phyloP scores from a whole-genome alignment of 2,329 filamentous ascomycete genomes.

The Cladosporium sp. region DNA sequence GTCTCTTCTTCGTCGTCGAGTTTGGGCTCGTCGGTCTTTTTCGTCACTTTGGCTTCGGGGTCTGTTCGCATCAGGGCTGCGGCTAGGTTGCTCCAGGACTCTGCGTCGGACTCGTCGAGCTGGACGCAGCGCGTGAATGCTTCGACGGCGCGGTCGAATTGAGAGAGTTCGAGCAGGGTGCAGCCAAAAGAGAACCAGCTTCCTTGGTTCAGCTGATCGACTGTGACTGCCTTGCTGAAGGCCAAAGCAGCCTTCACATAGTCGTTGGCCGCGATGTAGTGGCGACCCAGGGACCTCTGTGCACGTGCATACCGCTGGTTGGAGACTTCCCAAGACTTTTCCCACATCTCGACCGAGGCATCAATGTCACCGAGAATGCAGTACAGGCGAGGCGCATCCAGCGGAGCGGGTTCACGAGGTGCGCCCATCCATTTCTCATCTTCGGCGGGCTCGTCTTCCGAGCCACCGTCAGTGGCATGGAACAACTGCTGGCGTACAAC shows the following conservation, averaged over 20 bases:
- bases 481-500: conserved; percentile 78
- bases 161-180: conserved; percentile 71
- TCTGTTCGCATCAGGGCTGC: conserved; percentile 61
- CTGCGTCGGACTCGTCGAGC: conserved; percentile 81
- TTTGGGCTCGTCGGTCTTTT: conserved; percentile 5
- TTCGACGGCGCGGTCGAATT: conserved; percentile 74
- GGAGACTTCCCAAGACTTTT: conserved; percentile 84
- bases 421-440: conserved; percentile 59
- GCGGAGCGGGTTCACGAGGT: conserved; percentile 65
- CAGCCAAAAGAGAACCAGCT: conserved; percentile 92
- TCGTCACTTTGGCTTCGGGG: conserved; percentile 19
- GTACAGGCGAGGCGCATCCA: conserved; percentile 81
- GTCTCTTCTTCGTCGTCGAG: conserved; percentile 36
- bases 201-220: conserved; percentile 76
- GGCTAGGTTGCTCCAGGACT: conserved; percentile 93
- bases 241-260: conserved; percentile 68
- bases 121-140: conserved; percentile 81
- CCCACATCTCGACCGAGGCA: conserved; percentile 68
- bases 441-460: conserved; percentile 34
- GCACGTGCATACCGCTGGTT: conserved; percentile 77
- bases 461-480: conserved; percentile 50
- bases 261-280: conserved; percentile 65
- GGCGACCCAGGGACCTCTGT: conserved; percentile 79
- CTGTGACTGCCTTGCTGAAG: conserved; percentile 70
- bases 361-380: conserved; percentile 94